Conservation (phyloP, 2,329 filamentous ascomycete species). For the Fusarium aywerte region DNA sequence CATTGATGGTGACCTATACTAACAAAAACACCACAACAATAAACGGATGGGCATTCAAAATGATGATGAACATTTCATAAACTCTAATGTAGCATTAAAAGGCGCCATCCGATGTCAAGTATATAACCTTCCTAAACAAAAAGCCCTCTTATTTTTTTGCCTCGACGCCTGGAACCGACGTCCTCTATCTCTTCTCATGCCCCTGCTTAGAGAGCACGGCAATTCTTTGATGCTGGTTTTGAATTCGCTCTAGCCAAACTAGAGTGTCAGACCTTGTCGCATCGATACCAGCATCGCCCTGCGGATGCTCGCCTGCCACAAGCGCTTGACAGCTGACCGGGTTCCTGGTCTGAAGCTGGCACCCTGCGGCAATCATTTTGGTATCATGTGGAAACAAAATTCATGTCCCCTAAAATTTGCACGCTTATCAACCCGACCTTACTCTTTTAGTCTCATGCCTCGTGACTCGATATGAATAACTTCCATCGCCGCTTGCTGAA, state of each 20-base stretch:
- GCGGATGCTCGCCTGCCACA: conserved; percentile 19
- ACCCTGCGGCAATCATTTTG: conserved; percentile 27
- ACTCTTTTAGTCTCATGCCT: conserved; percentile 18
- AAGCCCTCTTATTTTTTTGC: conserved; percentile 37
- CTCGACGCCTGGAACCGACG: conserved; percentile 30
- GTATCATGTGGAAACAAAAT: conserved; percentile 43
- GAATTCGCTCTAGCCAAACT: conserved; percentile 5
- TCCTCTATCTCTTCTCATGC: conserved; percentile 30
- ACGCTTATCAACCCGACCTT: conserved; percentile 31
- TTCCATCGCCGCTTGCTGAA: conserved; percentile 5
- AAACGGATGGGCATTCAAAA: background rate
- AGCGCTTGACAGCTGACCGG: conserved; percentile 18
- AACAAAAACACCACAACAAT: background rate
- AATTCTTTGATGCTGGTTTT: conserved; percentile 10
- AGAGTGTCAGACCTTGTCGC: conserved; percentile 5
- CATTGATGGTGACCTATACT: background rate
- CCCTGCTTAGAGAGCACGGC: conserved; percentile 3
- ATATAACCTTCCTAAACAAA: conserved; percentile 41
- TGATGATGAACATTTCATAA: conserved; percentile 18
- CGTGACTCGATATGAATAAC: conserved; percentile 25
- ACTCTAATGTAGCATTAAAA: conserved; percentile 38
- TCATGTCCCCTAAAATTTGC: conserved; percentile 38
- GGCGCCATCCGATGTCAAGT: conserved; percentile 32
- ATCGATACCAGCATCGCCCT: conserved; percentile 22
- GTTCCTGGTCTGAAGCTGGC: conserved; percentile 26